Evolutionary conservation across 768 basidiomycete species (phyloP).

Genomic region (Pleurotus pulmonarius): DNA sequence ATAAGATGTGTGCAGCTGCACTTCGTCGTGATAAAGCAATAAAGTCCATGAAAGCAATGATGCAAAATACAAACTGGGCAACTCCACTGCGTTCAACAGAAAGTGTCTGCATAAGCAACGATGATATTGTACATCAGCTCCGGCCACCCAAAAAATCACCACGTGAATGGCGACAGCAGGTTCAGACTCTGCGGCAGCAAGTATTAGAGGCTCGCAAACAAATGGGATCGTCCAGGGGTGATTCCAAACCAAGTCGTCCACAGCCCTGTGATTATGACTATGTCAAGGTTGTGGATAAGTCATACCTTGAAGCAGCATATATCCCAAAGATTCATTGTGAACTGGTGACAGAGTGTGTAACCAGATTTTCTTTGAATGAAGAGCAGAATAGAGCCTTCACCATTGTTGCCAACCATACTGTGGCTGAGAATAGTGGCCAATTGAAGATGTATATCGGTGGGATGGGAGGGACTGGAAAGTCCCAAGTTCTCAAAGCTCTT

Average conservation of each 20-base stretch:
- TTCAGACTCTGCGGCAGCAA: neutral
- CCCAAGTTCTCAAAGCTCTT: slow-evolving; percentile 16
- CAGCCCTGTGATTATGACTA: neutral
- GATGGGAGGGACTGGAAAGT: slow-evolving; percentile 23
- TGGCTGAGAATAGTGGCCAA: neutral
- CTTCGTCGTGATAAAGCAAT: neutral
- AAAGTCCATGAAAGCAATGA: neutral
- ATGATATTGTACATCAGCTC: neutral
- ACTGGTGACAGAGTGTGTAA: too few species aligned
- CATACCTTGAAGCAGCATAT: neutral
- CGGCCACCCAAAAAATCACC: neutral
- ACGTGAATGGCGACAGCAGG: neutral
- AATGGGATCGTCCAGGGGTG: neutral
- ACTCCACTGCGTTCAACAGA: neutral
- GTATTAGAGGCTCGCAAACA: neutral
- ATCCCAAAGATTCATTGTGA: neutral
- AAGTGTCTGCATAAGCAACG: neutral
- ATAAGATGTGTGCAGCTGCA: neutral
- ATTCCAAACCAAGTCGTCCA: neutral
- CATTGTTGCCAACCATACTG: slow-evolving; percentile 21
- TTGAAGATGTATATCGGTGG: slow-evolving; percentile 24
- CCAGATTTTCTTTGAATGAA: neutral
- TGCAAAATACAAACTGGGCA: slow-evolving; percentile 1
- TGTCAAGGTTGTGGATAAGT: slow-evolving; percentile 1
- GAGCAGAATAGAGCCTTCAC: neutral